These are phyloP conservation scores for Melanomma pulvis-pyrius DNA, from an alignment of 495 filamentous ascomycete genomes.

Conservation along the genomic window DNA sequence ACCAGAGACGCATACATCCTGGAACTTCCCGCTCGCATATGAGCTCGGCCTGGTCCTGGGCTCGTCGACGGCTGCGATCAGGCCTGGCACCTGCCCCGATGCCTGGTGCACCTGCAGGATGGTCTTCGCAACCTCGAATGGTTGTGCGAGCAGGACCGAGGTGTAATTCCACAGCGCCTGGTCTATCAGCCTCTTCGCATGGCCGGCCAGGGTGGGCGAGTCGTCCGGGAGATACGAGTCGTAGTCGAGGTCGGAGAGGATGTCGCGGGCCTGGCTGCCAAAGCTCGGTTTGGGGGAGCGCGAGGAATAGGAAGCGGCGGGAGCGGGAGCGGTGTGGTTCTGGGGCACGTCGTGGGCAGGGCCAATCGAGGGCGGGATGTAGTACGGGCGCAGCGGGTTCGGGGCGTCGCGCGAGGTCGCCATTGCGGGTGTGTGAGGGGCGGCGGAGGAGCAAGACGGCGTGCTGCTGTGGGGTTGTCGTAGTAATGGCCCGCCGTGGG, in stretches of 20 bases:
- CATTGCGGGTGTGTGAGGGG: constrained; percentile 27
- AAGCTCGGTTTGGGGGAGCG: constrained; percentile 50
- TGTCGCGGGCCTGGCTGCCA: constrained; percentile 77
- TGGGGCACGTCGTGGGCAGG: constrained; percentile 43
- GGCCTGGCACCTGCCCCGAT: constrained; percentile 45
- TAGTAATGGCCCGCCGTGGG: background rate
- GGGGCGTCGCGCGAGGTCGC: constrained; percentile 60
- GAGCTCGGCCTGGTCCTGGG: constrained; percentile 36
- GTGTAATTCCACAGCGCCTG: constrained; percentile 85
- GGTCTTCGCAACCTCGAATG: constrained; percentile 95
- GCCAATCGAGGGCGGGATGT: constrained; percentile 81
- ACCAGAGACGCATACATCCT: constrained; percentile 51
- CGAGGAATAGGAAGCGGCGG: constrained; percentile 16
- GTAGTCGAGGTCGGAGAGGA: constrained; percentile 87
- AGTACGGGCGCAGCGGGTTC: constrained; percentile 94
- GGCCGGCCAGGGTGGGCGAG: constrained; percentile 71
- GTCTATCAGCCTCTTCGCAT: constrained; percentile 72
- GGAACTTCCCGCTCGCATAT: constrained; percentile 50
- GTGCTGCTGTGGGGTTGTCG: constrained; percentile 15
- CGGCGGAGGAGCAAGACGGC: background rate
- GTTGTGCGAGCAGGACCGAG: constrained; percentile 82
- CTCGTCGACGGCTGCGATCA: constrained; percentile 35
- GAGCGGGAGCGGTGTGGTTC: constrained; percentile 24
- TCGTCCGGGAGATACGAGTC: constrained; percentile 79
- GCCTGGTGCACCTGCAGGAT: constrained; percentile 77